These are phyloP conservation scores for Torrubiellomyces zombiae DNA, from an alignment of 2,329 filamentous ascomycete species.

Conservation along the genomic window DNA sequence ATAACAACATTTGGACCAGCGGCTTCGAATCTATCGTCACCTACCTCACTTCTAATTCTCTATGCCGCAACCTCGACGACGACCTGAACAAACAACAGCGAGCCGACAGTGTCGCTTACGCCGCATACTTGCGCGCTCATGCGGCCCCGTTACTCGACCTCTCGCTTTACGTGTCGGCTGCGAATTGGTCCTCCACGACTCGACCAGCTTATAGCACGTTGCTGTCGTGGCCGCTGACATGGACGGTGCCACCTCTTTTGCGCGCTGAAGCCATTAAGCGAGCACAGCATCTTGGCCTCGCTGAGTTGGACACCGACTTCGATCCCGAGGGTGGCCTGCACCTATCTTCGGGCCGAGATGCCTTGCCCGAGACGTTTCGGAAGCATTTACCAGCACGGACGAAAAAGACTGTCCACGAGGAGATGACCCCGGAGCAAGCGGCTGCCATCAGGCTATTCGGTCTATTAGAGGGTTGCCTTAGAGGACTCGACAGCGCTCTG, in stretches of 20 bases:
- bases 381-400: slow-evolving; percentile 21
- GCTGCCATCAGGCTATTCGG: slow-evolving; percentile 62
- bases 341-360: slow-evolving; percentile 18
- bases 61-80: slow-evolving; percentile 21
- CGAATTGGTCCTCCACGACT: slow-evolving; percentile 67
- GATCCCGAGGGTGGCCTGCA: slow-evolving; percentile 20
- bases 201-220: slow-evolving; percentile 66
- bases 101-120: slow-evolving; percentile 34
- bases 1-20: slow-evolving; percentile 34
- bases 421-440: slow-evolving; percentile 54
- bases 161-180: slow-evolving; percentile 74
- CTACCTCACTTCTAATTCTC: slow-evolving; percentile 29
- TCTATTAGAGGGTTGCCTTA: slow-evolving; percentile 55
- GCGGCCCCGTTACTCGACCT: slow-evolving; percentile 70
- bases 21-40: slow-evolving; percentile 45
- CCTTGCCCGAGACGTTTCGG: slow-evolving; percentile 22
- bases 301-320: slow-evolving; percentile 46
- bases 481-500: no score
- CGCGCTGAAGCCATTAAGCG: slow-evolving; percentile 53
- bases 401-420: slow-evolving; percentile 40
- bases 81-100: slow-evolving; percentile 20
- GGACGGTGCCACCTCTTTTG: slow-evolving; percentile 61
- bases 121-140: slow-evolving; percentile 56
- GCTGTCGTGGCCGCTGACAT: slow-evolving; percentile 75
- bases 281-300: slow-evolving; percentile 54